Percentiles rank a stretch among this genome's conserved stretches.
These are phyloP conservation scores for Candolleomyces efflorescens DNA, from an alignment of 768 basidiomycete genomes.

Conservation along the genomic window DNA sequence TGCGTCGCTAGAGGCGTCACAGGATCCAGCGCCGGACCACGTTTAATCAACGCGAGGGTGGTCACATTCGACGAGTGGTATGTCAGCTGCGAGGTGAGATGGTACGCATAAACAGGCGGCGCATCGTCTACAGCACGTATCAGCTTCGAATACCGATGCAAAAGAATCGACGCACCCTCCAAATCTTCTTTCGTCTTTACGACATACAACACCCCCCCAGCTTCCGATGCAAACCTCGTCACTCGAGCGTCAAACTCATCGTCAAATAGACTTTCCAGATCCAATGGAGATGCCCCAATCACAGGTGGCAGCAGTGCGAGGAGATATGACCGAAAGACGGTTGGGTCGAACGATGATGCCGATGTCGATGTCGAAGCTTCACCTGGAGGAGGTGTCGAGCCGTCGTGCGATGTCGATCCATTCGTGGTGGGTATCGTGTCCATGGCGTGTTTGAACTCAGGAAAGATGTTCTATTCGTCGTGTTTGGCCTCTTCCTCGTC, in stretches of 20 bases:
- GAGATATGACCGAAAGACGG: conserved; percentile 69
- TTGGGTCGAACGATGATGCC: conserved; percentile 52
- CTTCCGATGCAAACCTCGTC: conserved; percentile 69
- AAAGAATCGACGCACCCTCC: conserved; percentile 49
- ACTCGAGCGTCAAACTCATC: conserved; percentile 74
- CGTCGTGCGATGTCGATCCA: conserved; percentile 24
- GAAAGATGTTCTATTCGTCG: not conserved
- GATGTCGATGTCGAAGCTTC: conserved; percentile 13
- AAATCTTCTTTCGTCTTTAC: conserved; percentile 72
- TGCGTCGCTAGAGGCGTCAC: conserved; percentile 77
- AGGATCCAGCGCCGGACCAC: conserved; percentile 77
- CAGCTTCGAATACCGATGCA: not conserved
- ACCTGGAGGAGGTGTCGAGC: conserved; percentile 16
- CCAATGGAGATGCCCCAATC: conserved; percentile 63
- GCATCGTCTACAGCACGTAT: conserved; percentile 53
- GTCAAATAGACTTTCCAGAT: conserved; percentile 68
- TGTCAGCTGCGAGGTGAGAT: conserved; percentile 66
- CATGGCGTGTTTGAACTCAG: conserved; percentile 8
- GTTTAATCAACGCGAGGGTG: conserved; percentile 94
- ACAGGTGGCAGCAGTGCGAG: conserved; percentile 72
- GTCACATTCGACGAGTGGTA: conserved; percentile 78
- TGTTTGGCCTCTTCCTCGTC: not conserved
- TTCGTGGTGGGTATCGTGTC: conserved; percentile 20
- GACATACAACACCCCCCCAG: conserved; percentile 75
- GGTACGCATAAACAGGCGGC: conserved; percentile 59